Evolutionary conservation across 2,329 filamentous ascomycete genomes (phyloP).

Genomic region (Aquanectria penicillioides): DNA sequence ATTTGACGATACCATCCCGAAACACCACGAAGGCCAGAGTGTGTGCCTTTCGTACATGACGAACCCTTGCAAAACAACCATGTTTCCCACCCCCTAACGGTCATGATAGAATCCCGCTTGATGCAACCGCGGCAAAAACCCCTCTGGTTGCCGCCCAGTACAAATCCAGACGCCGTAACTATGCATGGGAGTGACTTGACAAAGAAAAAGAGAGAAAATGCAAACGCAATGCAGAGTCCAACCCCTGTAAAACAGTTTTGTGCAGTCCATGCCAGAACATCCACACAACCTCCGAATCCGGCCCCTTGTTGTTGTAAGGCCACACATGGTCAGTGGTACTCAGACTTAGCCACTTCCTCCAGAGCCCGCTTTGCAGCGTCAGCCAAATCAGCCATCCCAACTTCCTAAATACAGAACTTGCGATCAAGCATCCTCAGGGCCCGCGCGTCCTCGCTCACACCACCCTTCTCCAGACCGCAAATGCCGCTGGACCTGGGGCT

Average conservation of each 20-base stretch:
- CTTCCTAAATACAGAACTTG: conserved; percentile 56
- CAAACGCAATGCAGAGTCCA: conserved; percentile 21
- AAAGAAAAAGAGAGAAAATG: conserved; percentile 22
- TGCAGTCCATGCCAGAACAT: background rate
- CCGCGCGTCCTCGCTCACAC: conserved; percentile 71
- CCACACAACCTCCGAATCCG: too few relatives aligned
- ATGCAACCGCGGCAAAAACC: conserved; percentile 35
- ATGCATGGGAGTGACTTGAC: conserved; percentile 37
- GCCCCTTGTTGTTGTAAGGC: too few relatives aligned
- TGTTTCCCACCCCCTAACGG: conserved; percentile 22
- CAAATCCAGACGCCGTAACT: conserved; percentile 38
- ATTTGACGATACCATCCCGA: conserved; percentile 14
- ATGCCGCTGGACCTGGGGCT: conserved; percentile 44
- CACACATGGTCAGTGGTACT: too few relatives aligned
- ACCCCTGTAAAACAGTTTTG: conserved; percentile 8
- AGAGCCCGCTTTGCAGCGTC: background rate
- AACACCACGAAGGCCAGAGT: conserved; percentile 25
- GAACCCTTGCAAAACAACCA: conserved; percentile 21
- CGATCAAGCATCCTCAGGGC: conserved; percentile 73
- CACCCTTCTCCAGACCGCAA: conserved; percentile 46
- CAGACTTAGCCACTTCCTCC: background rate
- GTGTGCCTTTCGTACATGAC: conserved; percentile 17
- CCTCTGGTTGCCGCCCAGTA: conserved; percentile 32
- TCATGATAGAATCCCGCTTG: conserved; percentile 36
- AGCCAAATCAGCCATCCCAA: background rate